Base-by-base conservation (phyloP, 306 rosid genomes). In the Leucaena leucocephala region DNA sequence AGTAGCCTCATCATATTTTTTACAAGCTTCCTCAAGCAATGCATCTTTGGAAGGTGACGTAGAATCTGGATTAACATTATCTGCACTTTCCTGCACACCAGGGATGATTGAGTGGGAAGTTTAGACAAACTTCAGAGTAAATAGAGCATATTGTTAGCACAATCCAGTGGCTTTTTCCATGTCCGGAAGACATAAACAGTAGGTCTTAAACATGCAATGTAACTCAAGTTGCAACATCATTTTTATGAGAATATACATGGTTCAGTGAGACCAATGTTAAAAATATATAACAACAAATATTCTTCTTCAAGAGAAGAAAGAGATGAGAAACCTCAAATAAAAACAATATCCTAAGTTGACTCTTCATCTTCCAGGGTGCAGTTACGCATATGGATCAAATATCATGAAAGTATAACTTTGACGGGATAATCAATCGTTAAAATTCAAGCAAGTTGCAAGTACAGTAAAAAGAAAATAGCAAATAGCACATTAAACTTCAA, bases 11-110 rank as follows among this genome's bases (percentile, higher is more conserved):
- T 93, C 97, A 82, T 96, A 96, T 78, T 96, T 95, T 87, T 75
- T 93, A 87, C 99, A 93, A 79, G 99, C 99, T 84, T 96, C 99
- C 92, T 96, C 99, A 62, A 93, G 99, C 89, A 96, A 87, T 52
- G 99, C 90, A 89, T 96, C 99, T 87, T 93, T 96, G 35, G 99
- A 96, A 81, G 98, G 97, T 73, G 98, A 89, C 21, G 87, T 86
- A 80, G 99, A 93, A 80, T 96, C 99, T 78, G 92, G 88, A 82
- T 88, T 86, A 59, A 96, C 99, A 78, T 96, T 96, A 79, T 93
- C 99, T 27, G 99, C 99, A 88, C 98, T 96, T 90, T 96, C 99
- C 99, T 96, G 99, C 84, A 84, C 38, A 52, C 34, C 65, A 80
- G 66, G 66, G 73, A 84, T 75, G 77, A 79, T 81, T 43, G 69